Evolutionary conservation across 2,329 filamentous ascomycete genomes (phyloP), one percentile per base, ranked within the genome.

Genomic region (Pestalotiopsis fici): DNA sequence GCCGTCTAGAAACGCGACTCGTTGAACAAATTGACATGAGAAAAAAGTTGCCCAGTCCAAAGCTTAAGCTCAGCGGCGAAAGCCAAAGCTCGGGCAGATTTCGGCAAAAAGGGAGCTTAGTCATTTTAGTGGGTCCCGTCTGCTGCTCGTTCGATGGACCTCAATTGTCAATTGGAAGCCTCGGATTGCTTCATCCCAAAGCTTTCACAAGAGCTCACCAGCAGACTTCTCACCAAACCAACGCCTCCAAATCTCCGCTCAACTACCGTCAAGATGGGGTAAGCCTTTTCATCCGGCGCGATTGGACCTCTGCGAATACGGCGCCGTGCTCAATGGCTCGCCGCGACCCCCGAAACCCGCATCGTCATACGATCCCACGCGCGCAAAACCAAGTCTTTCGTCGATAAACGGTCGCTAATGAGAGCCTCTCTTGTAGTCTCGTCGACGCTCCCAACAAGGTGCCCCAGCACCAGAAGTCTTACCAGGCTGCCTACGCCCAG

Each of bases 391-490:
- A 28, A 31, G 37, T 39, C 57, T n/a, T n/a, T 37, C 54, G 11
- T 27, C 23, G 27, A n/a, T n/a, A 23, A 21, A 28, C 4, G 35
- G 69, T 66, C 66, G 72, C 77, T 79, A 74, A 81, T 71, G 61
- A 68, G 69, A 69, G 56, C 43, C 18, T 47, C 50, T 59, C 50
- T 27, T 50, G 67, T 74, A 88, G 87, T 77, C 76, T 90, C 78
- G 73, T 94, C 83, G 85, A 93, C 87, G 90, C 90, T 80, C 86
- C 88, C 79, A 95, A 95, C 88, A 88, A 87, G 77, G 92, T 95
- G 76, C 91, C 91, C 67, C 76, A 91, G 78, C 87, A 91, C 83
- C 93, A 95, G 87, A 86, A 88, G 77, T 82, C 88, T 74, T 94
- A 93, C 85, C 92, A 94, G 84, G 83, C 86, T 72, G 90, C 93